Evolutionary conservation across 1,284 basidiomycete species (phyloP), one percentile per base, ranked within the genome.

Genomic region (Spongispora temasekensis): DNA sequence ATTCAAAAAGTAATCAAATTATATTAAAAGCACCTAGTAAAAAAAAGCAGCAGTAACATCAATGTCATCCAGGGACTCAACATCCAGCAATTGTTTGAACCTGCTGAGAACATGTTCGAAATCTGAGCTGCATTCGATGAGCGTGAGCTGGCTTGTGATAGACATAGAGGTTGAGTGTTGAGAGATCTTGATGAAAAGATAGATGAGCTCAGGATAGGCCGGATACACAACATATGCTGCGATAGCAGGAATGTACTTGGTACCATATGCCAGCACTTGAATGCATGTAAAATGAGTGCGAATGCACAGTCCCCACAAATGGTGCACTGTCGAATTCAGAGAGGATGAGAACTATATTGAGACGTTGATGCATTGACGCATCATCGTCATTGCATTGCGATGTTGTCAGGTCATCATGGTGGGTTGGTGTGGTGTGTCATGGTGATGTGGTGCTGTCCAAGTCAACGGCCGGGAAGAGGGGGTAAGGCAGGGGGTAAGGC

Each of bases 51-150:
- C 19, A 15, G 34, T 15, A 35, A n/a, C 75, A 27, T 83, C 81
- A 0, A 87, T 79, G 56, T 89, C 84, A n/a, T 84, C 84, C 15
- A 78, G 70, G 3, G 85, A 80, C 52, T 92, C 88, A 1, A 79
- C 76, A n/a, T 83, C 85, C 27, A 98, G 77, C n/a, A 91, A 81
- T 23, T 81, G 81, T 42, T 89, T 84, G 70, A 94, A 95, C 7
- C 93, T 94, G 50, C 84, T 87, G 21, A 93, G 77, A 66, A 98
- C 94, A n/a, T 93, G 84, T 27, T 91, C 86, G 0, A 93, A 94
- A 68, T 98, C 94, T 58, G 83, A 82, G 61, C 91, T 94, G 35
- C 90, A 85, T 64, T 95, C 91, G 42, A 98, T 82, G 53, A 98
- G 79, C 1, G 90, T 87, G 12, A 91, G 87, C 30, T 98, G 78